Conservation (phyloP, 306 rosid species). For the Begonia fuchsioides region DNA sequence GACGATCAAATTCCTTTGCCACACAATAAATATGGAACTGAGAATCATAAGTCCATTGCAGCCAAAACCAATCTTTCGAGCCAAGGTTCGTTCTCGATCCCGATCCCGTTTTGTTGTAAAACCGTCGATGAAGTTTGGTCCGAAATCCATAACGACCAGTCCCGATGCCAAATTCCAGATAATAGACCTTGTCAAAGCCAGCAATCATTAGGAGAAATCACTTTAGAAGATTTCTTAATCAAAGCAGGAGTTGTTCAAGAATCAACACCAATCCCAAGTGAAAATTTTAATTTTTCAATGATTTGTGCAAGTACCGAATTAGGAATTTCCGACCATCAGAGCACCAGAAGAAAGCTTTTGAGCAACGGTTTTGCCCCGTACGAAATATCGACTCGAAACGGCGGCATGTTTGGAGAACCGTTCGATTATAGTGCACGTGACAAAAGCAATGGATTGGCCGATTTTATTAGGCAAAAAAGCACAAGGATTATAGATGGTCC, state of each 20-base stretch:
- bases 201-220: constrained; percentile 42
- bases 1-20: constrained; percentile 14
- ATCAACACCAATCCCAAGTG: constrained; percentile 3
- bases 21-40: too few species aligned
- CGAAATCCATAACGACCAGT: constrained; percentile 30
- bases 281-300: constrained; percentile 4
- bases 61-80: constrained; percentile 3
- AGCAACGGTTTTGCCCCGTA: constrained; percentile 11
- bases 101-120: constrained; percentile 48
- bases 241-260: constrained; percentile 60
- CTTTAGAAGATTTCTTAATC: constrained; percentile 57
- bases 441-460: constrained; percentile 14
- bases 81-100: constrained; percentile 26
- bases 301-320: constrained; percentile 10
- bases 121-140: constrained; percentile 61
- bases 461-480: constrained; percentile 17
- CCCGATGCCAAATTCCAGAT: constrained; percentile 7
- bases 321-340: constrained; percentile 13
- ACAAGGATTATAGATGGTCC: constrained; percentile 41
- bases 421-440: constrained; percentile 9
- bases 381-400: constrained; percentile 18
- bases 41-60: too few species aligned
- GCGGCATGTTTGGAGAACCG: constrained; percentile 7
- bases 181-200: constrained; percentile 14
- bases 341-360: constrained; percentile 6